A percentile compares a stretch with the other conserved stretches of the same genome.
These are phyloP conservation scores for Tetracentron sinense DNA, from an alignment of 164 flowering plant species.

Conservation along the genomic window DNA sequence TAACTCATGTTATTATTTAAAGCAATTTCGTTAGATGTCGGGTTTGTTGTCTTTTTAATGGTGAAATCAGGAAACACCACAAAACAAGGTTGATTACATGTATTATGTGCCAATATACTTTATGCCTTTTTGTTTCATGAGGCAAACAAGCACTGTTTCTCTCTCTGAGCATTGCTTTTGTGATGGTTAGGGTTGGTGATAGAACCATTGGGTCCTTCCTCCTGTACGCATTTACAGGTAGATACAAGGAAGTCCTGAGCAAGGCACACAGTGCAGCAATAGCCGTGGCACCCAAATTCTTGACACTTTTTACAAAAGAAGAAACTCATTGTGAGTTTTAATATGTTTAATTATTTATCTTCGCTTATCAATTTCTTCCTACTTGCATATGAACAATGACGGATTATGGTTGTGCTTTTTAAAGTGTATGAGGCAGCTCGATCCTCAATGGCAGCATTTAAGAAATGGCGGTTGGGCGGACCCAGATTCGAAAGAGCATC, in stretches of 20 bases:
- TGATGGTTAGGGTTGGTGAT: slow-evolving; percentile 63
- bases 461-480: slow-evolving; percentile 87
- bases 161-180: not conserved
- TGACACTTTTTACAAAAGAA: slow-evolving; percentile 62
- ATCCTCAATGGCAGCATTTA: slow-evolving; percentile 70
- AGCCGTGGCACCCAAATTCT: slow-evolving; percentile 50
- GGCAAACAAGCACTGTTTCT: not conserved
- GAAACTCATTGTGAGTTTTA: slow-evolving; percentile 57
- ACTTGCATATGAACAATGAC: not conserved
- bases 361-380: not conserved
- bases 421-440: slow-evolving; percentile 83
- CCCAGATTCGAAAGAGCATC: slow-evolving; percentile 79
- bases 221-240: slow-evolving; percentile 57
- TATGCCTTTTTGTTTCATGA: too few relatives aligned
- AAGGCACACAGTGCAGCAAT: slow-evolving; percentile 67
- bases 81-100: not conserved
- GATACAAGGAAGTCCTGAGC: slow-evolving; percentile 74
- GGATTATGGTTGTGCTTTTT: slow-evolving; percentile 3
- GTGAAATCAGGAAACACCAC: not conserved
- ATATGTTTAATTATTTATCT: not conserved
- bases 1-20: too few relatives aligned
- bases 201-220: slow-evolving; percentile 70
- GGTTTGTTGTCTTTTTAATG: too few relatives aligned
- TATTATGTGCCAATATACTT: too few relatives aligned
- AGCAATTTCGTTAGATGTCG: too few relatives aligned